Base-by-base conservation (phyloP, 1,284 basidiomycete species). In the Kalmanozyma brasiliensis region DNA sequence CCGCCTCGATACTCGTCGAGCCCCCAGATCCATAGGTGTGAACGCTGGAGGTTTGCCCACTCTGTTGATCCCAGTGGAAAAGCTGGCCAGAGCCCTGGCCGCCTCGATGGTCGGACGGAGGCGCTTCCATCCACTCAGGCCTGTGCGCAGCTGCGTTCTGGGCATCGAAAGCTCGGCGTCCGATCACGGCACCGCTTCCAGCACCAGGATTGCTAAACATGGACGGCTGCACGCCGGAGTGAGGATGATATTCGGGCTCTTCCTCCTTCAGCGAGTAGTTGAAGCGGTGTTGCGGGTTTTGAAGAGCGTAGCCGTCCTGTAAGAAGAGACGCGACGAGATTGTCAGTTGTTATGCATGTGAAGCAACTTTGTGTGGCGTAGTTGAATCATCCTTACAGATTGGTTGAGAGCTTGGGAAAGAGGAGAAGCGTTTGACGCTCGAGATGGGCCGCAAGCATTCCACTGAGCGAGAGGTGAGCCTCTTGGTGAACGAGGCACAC, bases 61-160 rank as follows among this genome's bases (percentile, higher is more conserved):
- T 42, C 14, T 47, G 62, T 19, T 42, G 45, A 19, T 57, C 49
- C 62, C 62, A 65, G 10, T 41, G 51, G 10, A 55, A 38, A 2
- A 38, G 37, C 8, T 16, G 29, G 2, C 38, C 8, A 19, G 32
- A 23, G 5, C 32, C 24, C 24, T 32, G 44, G 10, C 22, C 22
- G 9, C 20, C 16, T 19, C 30, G 35, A 29, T 26, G 34, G 8
- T 65, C 45, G 8, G 35, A 5, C 11, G 13, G 16, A 8, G 51
- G 1, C 4, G 13, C 14, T 8, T 40, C 41, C 17, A 26, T 26
- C 51, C 45, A 48, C 10, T 49, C 38, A 5, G 46, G 22, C 23
- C 56, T 41, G 29, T 55, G 34, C 29, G 36, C 7, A 9, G 23
- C 16, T 4, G 35, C 8, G 7, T 29, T 37, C 14, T 47, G 43